Base-by-base conservation (phyloP, 108 stramenopile genomes). In the Nitzschia putrida region DNA sequence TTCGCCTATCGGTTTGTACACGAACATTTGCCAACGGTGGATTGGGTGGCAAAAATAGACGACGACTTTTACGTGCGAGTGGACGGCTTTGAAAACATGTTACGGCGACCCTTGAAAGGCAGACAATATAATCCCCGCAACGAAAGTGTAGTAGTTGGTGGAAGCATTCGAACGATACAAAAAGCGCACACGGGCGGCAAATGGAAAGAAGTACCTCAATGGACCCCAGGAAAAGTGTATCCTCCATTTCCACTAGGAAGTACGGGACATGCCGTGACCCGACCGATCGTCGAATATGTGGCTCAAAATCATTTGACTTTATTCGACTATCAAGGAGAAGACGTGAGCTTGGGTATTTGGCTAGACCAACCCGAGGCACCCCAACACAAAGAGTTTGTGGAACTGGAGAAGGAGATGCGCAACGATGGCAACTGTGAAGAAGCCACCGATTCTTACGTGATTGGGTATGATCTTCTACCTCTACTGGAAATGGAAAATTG, bases 41-140 rank as follows among this genome's bases (percentile, higher is more conserved):
- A 59, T 16, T 59, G 57, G 57, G 57, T 59, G 2, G 16, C 37
- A 2, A 59, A 59, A 12, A 61, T 52, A 12, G 82, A 83, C 41
- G 82, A 83, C 29, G 82, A 83, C 53, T 56, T 71, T 14, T 71
- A 65, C 53, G 82, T 73, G 10, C 64, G 66, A 7, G 41, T 83
- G 1, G 39, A 66, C 16, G n/a, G 11, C 25, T 29, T 73, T 18
- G 11, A 45, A 59, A 13, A 49, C 13, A 42, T 52, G 8, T 40
- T 83, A 29, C 47, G 42, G 41, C 16, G 52, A 14, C 57, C 23
- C 29, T 34, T 69, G 7, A 3, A 41, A 2, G 56, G 52, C 6
- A 34, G 29, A 34, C 29, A 34, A 34, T 34, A 34, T 4, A 34
- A 34, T 4, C 29, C 29, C 4, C 56, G 26, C 45, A 76, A 76